Percentiles rank a stretch among this genome's conserved stretches.
Conservation (phyloP, 768 basidiomycete genomes). For the Leccinum arenicola region DNA sequence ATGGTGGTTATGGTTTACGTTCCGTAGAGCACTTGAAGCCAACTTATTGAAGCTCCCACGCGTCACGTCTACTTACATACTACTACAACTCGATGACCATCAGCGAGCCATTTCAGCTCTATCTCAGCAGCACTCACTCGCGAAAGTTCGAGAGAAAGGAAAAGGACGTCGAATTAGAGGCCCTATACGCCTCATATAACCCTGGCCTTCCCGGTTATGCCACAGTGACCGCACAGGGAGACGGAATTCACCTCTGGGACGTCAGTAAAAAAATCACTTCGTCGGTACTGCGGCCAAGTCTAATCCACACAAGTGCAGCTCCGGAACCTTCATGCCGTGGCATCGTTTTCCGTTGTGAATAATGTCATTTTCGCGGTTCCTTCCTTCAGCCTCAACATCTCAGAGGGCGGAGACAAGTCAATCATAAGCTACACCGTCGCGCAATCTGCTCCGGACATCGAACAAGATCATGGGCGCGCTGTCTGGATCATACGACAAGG, state of each 20-base stretch:
- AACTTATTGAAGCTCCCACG: constrained; percentile 22
- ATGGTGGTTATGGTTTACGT: constrained; percentile 4
- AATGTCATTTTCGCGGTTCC: constrained; percentile 59
- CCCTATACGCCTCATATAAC: constrained; percentile 20
- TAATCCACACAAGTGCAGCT: constrained; percentile 40
- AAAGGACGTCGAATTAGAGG: neutral
- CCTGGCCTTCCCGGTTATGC: constrained; percentile 49
- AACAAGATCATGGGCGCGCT: constrained; percentile 43
- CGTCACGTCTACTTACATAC: constrained; percentile 2
- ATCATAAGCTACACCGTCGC: constrained; percentile 59
- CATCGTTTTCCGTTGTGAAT: constrained; percentile 71
- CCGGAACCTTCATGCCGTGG: constrained; percentile 59
- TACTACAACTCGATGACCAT: constrained; percentile 22
- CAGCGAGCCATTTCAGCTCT: constrained; percentile 31
- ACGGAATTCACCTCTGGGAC: constrained; percentile 74
- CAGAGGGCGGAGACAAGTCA: constrained; percentile 31
- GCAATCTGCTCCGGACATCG: constrained; percentile 44
- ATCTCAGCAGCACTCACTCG: constrained; percentile 21
- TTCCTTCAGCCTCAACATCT: constrained; percentile 42
- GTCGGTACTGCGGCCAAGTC: neutral
- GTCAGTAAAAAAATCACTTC: constrained; percentile 38
- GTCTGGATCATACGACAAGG: constrained; percentile 64
- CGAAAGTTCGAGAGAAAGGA: neutral
- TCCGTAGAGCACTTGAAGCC: neutral
- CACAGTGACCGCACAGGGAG: constrained; percentile 66